phyloP scores from a whole-genome alignment of 306 rosid genomes.

The Prunus davidiana region DNA sequence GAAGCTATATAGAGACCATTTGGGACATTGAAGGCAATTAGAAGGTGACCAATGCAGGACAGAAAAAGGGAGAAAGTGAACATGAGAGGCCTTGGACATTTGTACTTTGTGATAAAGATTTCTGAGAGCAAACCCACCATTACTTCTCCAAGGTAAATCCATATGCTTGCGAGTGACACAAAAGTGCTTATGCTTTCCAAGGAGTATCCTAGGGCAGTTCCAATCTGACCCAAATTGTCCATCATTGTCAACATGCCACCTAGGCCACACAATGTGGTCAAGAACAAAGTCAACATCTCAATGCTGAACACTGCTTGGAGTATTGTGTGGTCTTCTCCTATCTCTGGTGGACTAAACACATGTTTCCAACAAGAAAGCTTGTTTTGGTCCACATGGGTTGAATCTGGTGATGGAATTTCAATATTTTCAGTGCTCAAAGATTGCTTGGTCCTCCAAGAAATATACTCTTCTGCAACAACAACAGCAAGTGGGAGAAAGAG shows the following conservation, averaged over 20 bases:
- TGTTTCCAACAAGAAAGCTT: not conserved
- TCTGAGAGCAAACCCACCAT: slow-evolving; percentile 7
- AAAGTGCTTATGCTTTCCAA: slow-evolving; percentile 12
- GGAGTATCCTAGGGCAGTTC: slow-evolving; percentile 10
- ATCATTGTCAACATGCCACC: slow-evolving; percentile 8
- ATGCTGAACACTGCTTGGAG: slow-evolving; percentile 22
- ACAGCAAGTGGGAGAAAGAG: slow-evolving; percentile 25
- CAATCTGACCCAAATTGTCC: slow-evolving; percentile 30
- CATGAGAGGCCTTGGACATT: slow-evolving; percentile 32
- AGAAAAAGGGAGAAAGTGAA: slow-evolving; percentile 26
- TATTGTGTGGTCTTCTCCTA: slow-evolving; percentile 21
- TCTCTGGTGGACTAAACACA: not conserved
- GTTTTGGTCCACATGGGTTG: not conserved
- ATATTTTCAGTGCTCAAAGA: not conserved
- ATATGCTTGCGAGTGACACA: slow-evolving; percentile 20
- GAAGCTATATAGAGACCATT: slow-evolving; percentile 30
- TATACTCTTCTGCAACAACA: slow-evolving; percentile 12
- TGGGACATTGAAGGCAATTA: slow-evolving; percentile 32
- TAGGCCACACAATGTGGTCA: slow-evolving; percentile 9
- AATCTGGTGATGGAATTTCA: not conserved
- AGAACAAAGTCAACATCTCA: slow-evolving; percentile 19
- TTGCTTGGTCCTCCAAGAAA: not conserved
- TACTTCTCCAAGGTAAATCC: slow-evolving; percentile 14
- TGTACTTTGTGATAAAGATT: slow-evolving; percentile 25
- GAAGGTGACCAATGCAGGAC: slow-evolving; percentile 31